Percentiles rank a stretch among this genome's conserved stretches.
Conservation (phyloP, 2,329 filamentous ascomycete species). For the Tolypocladium tundrense region DNA sequence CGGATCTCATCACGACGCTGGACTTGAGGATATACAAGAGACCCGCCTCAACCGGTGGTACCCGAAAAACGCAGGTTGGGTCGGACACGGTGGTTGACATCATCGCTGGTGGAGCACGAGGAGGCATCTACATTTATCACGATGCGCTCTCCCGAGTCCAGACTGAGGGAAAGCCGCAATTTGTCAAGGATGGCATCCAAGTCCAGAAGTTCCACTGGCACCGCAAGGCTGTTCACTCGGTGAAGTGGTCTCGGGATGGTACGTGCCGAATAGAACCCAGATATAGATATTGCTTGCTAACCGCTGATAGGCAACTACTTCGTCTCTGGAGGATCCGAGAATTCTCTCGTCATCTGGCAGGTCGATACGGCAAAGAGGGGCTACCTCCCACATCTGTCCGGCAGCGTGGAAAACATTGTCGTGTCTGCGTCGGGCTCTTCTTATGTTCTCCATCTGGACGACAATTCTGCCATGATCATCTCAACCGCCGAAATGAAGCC, state of each 20-base stretch:
- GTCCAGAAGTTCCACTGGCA: constrained; percentile 83
- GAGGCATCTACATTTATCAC: constrained; percentile 72
- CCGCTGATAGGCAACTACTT: constrained; percentile 67
- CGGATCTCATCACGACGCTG: constrained; percentile 56
- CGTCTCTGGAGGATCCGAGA: constrained; percentile 85
- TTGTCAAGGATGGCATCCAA: constrained; percentile 38
- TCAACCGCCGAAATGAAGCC: constrained; percentile 85
- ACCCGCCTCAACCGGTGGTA: constrained; percentile 4
- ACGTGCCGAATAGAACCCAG: constrained; percentile 10
- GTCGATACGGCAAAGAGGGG: constrained; percentile 75
- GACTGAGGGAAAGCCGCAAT: constrained; percentile 25
- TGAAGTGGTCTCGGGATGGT: constrained; percentile 93
- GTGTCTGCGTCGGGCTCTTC: constrained; percentile 71
- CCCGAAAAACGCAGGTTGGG: constrained; percentile 14
- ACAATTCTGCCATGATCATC: constrained; percentile 85
- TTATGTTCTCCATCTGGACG: constrained; percentile 76
- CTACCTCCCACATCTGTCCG: constrained; percentile 81
- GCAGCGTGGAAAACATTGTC: constrained; percentile 73
- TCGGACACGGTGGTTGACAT: constrained; percentile 51
- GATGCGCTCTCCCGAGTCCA: constrained; percentile 56
- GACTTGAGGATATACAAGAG: constrained; percentile 42
- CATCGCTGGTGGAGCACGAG: constrained; percentile 64
- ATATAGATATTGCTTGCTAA: constrained; percentile 16
- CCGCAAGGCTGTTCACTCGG: constrained; percentile 65
- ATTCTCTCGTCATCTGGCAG: constrained; percentile 86